phyloP scores from a whole-genome alignment of 176 grass and related monocot species.

The maize (Zea mays) region Zm-B73-REFERENCE-NAM-5.0 NC_050099.1:166050001-166050500 shows the following conservation, averaged over 20 bases:
- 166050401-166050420: slow-evolving; percentile 45
- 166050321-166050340: slow-evolving; percentile 36
- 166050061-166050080: slow-evolving; percentile 67
- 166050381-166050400: slow-evolving; percentile 42
- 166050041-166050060: slow-evolving; percentile 51
- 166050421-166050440: slow-evolving; percentile 52
- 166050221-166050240: slow-evolving; percentile 42
- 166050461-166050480: slow-evolving; percentile 70
- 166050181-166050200: slow-evolving; percentile 45
- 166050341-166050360: slow-evolving; percentile 48
- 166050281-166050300: slow-evolving; percentile 27
- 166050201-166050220: slow-evolving; percentile 34
- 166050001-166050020: slow-evolving; percentile 83
- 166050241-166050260: slow-evolving; percentile 38
- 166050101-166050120: slow-evolving; percentile 96
- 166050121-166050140: slow-evolving; percentile 81
- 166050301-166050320: slow-evolving; percentile 37
- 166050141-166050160: slow-evolving; percentile 72
- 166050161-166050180: slow-evolving; percentile 46
- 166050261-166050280: slow-evolving; percentile 26
- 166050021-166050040: slow-evolving; percentile 47
- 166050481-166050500: slow-evolving; percentile 73
- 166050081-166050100: slow-evolving; percentile 83
- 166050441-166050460: slow-evolving; percentile 53
- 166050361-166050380: slow-evolving; percentile 45